Percentiles rank a stretch among this genome's conserved stretches.
Evolutionary conservation across 2,329 filamentous ascomycete genomes (phyloP).

Genomic region (Colletotrichum neosansevieriae): DNA sequence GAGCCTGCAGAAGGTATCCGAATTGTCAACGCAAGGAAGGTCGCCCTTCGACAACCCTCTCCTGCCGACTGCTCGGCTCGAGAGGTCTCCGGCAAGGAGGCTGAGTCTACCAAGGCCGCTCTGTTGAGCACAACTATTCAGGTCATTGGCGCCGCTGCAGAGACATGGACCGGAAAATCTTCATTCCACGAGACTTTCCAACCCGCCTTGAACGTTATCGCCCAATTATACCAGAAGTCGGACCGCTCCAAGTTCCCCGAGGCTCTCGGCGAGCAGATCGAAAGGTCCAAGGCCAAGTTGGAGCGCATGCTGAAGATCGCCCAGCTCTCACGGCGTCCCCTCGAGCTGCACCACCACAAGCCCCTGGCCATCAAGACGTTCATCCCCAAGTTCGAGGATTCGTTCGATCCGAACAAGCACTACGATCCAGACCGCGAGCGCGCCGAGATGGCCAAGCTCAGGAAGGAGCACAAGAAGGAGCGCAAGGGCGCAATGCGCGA

Average conservation of each 20-base stretch:
- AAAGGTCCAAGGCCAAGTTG: slow-evolving; percentile 60
- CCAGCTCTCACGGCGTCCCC: slow-evolving; percentile 76
- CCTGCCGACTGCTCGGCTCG: slow-evolving; percentile 67
- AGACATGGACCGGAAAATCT: slow-evolving; percentile 78
- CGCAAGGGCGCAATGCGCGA: slow-evolving; percentile 95
- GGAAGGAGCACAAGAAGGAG: slow-evolving; percentile 93
- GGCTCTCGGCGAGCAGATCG: slow-evolving; percentile 54
- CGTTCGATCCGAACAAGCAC: slow-evolving; percentile 94
- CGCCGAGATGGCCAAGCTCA: slow-evolving; percentile 84
- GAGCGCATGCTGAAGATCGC: slow-evolving; percentile 70
- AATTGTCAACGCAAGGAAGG: slow-evolving; percentile 57
- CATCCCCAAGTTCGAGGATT: slow-evolving; percentile 95
- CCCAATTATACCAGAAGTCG: slow-evolving; percentile 68
- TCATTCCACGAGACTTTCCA: slow-evolving; percentile 85
- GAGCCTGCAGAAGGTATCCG: slow-evolving; percentile 64
- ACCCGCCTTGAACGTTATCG: slow-evolving; percentile 69
- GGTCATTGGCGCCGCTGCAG: slow-evolving; percentile 75
- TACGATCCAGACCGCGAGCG: slow-evolving; percentile 96
- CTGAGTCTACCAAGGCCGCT: slow-evolving; percentile 61
- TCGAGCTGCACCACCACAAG: slow-evolving; percentile 89
- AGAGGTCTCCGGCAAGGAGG: slow-evolving; percentile 44
- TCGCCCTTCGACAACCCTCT: slow-evolving; percentile 63
- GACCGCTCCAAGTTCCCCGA: slow-evolving; percentile 64
- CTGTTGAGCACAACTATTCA: slow-evolving; percentile 72
- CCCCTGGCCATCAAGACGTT: slow-evolving; percentile 88